A percentile compares a stretch with the other conserved stretches of the same genome.
Evolutionary conservation across 2,329 filamentous ascomycete species (phyloP).

Genomic region (Colletotrichum falcatum): DNA sequence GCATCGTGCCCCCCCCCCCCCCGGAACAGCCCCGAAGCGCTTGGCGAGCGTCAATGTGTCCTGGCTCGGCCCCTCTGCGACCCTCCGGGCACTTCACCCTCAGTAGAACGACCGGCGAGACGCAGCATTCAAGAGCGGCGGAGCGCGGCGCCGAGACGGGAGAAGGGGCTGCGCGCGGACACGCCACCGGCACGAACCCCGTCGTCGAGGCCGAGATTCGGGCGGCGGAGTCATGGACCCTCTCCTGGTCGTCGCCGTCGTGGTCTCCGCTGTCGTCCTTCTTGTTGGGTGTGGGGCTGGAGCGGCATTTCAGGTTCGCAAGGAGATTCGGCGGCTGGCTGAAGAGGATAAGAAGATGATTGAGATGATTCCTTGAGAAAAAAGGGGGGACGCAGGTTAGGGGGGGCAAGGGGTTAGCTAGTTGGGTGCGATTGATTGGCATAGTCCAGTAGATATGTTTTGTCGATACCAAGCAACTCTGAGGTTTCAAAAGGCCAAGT

Average conservation of each 20-base stretch:
- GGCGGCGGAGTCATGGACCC: neutral
- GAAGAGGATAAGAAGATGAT: constrained; percentile 41
- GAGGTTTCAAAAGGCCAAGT: neutral
- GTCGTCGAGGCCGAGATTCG: neutral
- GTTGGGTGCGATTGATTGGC: neutral
- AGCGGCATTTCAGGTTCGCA: neutral
- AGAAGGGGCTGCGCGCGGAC: neutral
- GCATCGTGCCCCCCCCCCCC: neutral
- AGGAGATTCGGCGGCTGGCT: constrained; percentile 10
- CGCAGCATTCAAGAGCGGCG: neutral
- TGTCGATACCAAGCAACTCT: too few species aligned
- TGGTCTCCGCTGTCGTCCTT: neutral
- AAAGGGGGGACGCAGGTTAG: too few species aligned
- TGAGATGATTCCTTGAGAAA: constrained; percentile 12
- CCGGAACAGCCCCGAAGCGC: neutral
- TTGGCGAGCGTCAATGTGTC: neutral
- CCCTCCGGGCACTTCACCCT: neutral
- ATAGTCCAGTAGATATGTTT: neutral
- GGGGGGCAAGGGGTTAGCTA: neutral
- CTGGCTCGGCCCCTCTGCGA: neutral
- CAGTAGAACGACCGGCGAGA: neutral
- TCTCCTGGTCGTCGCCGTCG: neutral
- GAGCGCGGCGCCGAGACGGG: neutral
- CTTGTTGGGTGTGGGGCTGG: neutral
- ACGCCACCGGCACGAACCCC: neutral